Conservation (phyloP, 176 grass and related monocot species). For the Aegilops umbellulata region DNA sequence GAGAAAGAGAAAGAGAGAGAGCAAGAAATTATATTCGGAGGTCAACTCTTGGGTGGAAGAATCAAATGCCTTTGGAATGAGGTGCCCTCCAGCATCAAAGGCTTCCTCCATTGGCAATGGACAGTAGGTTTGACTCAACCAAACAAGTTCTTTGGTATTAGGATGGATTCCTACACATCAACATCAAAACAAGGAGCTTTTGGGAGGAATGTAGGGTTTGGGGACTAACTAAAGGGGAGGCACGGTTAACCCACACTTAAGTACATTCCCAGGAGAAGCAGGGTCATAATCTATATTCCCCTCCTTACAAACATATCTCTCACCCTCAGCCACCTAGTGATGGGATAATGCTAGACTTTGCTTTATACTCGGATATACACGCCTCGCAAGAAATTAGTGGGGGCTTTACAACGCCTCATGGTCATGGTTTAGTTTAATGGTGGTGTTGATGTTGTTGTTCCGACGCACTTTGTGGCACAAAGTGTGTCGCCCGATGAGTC, state of each 20-base stretch:
- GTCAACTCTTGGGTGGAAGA: slow-evolving; percentile 97
- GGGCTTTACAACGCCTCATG: slow-evolving; percentile 32
- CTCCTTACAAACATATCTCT: slow-evolving; percentile 16
- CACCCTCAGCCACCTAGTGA: slow-evolving; percentile 12
- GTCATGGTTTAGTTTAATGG: slow-evolving; percentile 36
- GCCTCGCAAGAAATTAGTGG: slow-evolving; percentile 1
- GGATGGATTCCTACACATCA: slow-evolving; percentile 47
- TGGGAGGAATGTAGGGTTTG: slow-evolving; percentile 31
- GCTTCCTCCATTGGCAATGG: slow-evolving; percentile 72
- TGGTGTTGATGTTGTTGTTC: slow-evolving; percentile 27
- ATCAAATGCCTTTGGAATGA: slow-evolving; percentile 81
- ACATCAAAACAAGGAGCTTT: slow-evolving; percentile 44
- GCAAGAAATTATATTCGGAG: slow-evolving; percentile 67
- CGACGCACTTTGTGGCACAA: slow-evolving; percentile 43
- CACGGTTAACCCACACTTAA: slow-evolving; percentile 24
- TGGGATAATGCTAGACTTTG: slow-evolving; percentile 33
- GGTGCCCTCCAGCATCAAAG: slow-evolving; percentile 68
- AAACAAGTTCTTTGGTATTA: slow-evolving; percentile 35
- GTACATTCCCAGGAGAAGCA: slow-evolving; percentile 30
- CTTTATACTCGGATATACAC: slow-evolving; percentile 17
- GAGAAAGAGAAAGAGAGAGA: background rate
- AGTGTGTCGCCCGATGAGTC: slow-evolving; percentile 33
- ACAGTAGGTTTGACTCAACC: slow-evolving; percentile 68
- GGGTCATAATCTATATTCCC: slow-evolving; percentile 24
- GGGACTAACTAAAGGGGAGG: slow-evolving; percentile 31